Conservation (phyloP, 805 yeast species). For the Ogataea paraovalis region DNA sequence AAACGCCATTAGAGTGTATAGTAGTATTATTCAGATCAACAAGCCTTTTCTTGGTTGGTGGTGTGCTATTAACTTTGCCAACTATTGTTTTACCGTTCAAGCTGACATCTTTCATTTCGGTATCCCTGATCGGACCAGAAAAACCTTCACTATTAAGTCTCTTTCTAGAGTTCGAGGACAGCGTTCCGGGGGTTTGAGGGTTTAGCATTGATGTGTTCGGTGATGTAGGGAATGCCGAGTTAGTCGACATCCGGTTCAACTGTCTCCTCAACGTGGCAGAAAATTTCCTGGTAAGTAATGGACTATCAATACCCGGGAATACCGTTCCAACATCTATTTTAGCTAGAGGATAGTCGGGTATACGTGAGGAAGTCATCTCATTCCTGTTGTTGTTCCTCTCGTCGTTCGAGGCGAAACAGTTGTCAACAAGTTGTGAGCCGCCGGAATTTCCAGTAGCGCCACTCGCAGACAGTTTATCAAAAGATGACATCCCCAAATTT, state of each 20-base stretch:
- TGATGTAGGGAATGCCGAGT: background rate
- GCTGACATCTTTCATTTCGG: slow-evolving; percentile 18
- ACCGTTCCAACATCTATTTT: slow-evolving; percentile 8
- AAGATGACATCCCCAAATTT: background rate
- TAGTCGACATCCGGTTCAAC: slow-evolving; percentile 1
- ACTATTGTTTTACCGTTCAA: slow-evolving; percentile 10
- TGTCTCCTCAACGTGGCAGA: slow-evolving; percentile 1
- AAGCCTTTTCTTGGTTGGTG: slow-evolving; percentile 20
- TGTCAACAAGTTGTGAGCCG: background rate
- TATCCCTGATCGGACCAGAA: slow-evolving; percentile 8
- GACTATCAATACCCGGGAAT: slow-evolving; percentile 6
- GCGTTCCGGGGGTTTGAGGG: background rate
- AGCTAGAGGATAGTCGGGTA: slow-evolving; percentile 1
- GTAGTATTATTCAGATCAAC: slow-evolving; percentile 9
- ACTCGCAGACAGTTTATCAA: background rate
- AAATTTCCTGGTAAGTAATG: background rate
- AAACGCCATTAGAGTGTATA: background rate
- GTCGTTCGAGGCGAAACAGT: background rate
- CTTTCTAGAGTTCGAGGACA: slow-evolving; percentile 12
- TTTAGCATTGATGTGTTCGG: background rate
- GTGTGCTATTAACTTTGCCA: slow-evolving; percentile 13
- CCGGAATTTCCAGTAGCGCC: background rate
- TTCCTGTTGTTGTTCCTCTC: background rate
- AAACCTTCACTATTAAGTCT: slow-evolving; percentile 16
- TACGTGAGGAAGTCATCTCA: background rate